Evolutionary conservation across 1,284 basidiomycete species (phyloP), one percentile per base, ranked within the genome.

Genomic region (Cryptococcus deneoformans): DNA sequence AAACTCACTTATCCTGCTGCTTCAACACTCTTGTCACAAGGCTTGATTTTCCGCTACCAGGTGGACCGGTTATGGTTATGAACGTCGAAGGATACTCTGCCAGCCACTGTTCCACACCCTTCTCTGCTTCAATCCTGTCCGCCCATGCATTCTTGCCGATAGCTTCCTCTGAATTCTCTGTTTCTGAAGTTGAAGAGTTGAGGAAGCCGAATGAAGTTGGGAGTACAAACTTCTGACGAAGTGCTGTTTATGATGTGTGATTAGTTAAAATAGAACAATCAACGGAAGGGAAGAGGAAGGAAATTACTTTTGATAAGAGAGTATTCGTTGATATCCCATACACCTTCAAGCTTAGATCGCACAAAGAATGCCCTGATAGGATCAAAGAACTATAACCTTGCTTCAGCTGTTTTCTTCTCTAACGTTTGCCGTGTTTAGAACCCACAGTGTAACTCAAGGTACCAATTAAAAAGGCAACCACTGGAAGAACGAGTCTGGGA

Each of bases 341-440:
- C 89, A 50, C 90, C 84, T 54, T 88, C 81, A 67, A 97, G 81
- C 68, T 92, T 89, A 24, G 84, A 86, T 79, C 92, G 83, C 0
- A 98, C 85, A 80, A 88, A 91, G 61, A 93, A 82, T 3, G 86
- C 83, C 46, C 95, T 86, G 38, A 99, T 85, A 1, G 93, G 93
- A 71, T 97, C 92, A 69, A 96, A 96, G 62, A 96, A 84, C 87
- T 92, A 60, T 6, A 10, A 24, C 34, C 43, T 7, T 36, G 50
- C 45, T 46, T 43, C 16, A 46, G 16, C 12, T 45, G n/a, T 44
- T 38, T 2, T 43, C 24, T 7, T 11, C 14, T 20, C 6, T 5
- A 42, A 10, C 37, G 2, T 11, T 36, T 51, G 39, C 12, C 14
- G 39, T 9, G 11, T 11, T 29, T 29, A 29, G 3, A 3, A 77